These are phyloP conservation scores for Spergularia bocconei DNA, from an alignment of 148 eudicot genomes.

Conservation along the genomic window DNA sequence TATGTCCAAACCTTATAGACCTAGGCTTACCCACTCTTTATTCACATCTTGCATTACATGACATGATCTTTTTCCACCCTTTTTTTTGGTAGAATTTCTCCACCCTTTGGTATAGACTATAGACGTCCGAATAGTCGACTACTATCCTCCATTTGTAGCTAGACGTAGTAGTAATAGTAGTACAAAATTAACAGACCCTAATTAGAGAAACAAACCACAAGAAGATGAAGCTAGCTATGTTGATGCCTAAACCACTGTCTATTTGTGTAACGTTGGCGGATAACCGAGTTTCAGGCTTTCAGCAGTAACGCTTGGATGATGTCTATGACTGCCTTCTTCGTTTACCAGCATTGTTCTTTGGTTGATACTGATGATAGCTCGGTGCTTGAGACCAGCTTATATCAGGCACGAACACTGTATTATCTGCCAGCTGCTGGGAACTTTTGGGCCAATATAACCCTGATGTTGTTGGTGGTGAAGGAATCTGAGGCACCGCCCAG, in stretches of 20 bases:
- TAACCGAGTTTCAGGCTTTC: background rate
- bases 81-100: background rate
- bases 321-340: constrained; percentile 41
- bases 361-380: constrained; percentile 25
- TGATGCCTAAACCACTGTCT: constrained; percentile 7
- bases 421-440: constrained; percentile 37
- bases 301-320: background rate
- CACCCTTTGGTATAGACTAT: background rate
- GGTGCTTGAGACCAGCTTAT: constrained; percentile 33
- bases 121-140: background rate
- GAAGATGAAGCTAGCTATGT: constrained; percentile 12
- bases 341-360: constrained; percentile 27
- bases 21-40: constrained; percentile 4
- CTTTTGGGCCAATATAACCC: constrained; percentile 70
- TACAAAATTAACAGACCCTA: constrained; percentile 14
- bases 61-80: background rate
- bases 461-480: constrained; percentile 85
- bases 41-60: constrained; percentile 3
- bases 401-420: constrained; percentile 65
- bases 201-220: background rate
- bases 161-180: background rate
- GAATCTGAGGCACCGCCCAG: constrained; percentile 63
- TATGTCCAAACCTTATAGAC: background rate
- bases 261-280: background rate
- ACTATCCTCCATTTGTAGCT: background rate